Evolutionary conservation across 805 yeast genomes (phyloP), one percentile per base, ranked within the genome.

Genomic region (Starmerella stigmatis): DNA sequence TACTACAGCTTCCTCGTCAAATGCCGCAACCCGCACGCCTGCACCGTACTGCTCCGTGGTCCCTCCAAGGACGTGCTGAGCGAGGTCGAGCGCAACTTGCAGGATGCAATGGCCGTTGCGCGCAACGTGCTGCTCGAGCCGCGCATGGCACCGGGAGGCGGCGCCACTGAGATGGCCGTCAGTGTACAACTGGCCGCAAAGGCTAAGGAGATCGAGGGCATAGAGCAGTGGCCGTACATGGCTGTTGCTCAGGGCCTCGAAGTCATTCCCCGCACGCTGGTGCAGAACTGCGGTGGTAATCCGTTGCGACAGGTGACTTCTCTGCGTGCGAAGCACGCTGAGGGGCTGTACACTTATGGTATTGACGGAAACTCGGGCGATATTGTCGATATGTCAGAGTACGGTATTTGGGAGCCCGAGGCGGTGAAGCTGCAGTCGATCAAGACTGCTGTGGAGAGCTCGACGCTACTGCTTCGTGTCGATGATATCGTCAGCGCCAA

Each of bases 351-450:
- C 60, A 82, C 95, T 0, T 82, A 71, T 65, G 99, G 99, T 61
- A 78, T 92, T 48, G 94, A 92, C 63, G 99, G 99, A 54, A 95
- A 89, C 55, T 70, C 73, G 48, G 98, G 98, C 54, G 86, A 83
- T 66, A 75, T 92, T 47, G 96, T 84, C 22, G 96, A 92, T 62
- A 92, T 92, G 99, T 76, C 81, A 53, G 81, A 77, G 23, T 89
- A 86, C 64, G 98, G 99, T 23, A 81, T 92, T 53, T 92, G 98
- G 98, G 99, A 92, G 69, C 99, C 99, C 16, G 96, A 89, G 69
- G 96, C 85, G 41, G 85, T 92, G 66, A 92, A 92, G 68, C 94
- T 84, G 63, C 99, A 92, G 70, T 81, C 94, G 53, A 81, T 89
- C 55, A 92, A 92, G 71, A 92, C 98, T n/a, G 95, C 94, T 28